A percentile compares a stretch with the other conserved stretches of the same genome.
Conservation (phyloP, 352 stramenopile genomes). For the Pythium sp. region DNA sequence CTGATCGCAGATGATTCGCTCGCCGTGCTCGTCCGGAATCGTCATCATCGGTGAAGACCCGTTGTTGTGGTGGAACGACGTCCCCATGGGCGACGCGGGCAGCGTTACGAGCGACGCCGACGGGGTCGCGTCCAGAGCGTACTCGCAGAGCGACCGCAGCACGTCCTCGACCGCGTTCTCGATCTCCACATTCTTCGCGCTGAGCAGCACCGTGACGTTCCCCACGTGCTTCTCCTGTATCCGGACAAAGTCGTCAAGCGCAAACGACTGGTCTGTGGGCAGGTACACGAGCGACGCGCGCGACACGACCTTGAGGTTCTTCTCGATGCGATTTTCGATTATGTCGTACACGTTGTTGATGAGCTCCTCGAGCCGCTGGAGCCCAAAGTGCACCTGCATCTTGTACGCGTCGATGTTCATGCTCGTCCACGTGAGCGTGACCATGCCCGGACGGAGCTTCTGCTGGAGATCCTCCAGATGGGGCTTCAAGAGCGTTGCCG, state of each 20-base stretch:
- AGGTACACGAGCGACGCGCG: slow-evolving; percentile 77
- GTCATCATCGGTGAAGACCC: slow-evolving; percentile 4
- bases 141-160: slow-evolving; percentile 61
- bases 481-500: slow-evolving; percentile 45
- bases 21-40: slow-evolving; percentile 12
- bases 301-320: slow-evolving; percentile 80
- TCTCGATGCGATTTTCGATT: slow-evolving; percentile 84
- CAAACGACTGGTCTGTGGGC: slow-evolving; percentile 77
- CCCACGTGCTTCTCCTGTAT: slow-evolving; percentile 79
- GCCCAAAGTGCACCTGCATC: slow-evolving; percentile 46
- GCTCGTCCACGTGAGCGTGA: slow-evolving; percentile 88
- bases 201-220: slow-evolving; percentile 53
- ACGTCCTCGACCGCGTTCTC: slow-evolving; percentile 86
- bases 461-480: slow-evolving; percentile 76
- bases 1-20: slow-evolving; percentile 29
- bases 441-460: slow-evolving; percentile 72
- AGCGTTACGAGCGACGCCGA: slow-evolving; percentile 12
- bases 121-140: slow-evolving; percentile 45
- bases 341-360: slow-evolving; percentile 82
- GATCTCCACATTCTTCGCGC: slow-evolving; percentile 83
- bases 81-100: slow-evolving; percentile 12
- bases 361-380: slow-evolving; percentile 77
- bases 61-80: background rate
- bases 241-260: slow-evolving; percentile 84
- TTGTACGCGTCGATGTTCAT: slow-evolving; percentile 90